phyloP scores from a whole-genome alignment of 805 yeast species.

The Sungouiozyma ichnusensis region DNA sequence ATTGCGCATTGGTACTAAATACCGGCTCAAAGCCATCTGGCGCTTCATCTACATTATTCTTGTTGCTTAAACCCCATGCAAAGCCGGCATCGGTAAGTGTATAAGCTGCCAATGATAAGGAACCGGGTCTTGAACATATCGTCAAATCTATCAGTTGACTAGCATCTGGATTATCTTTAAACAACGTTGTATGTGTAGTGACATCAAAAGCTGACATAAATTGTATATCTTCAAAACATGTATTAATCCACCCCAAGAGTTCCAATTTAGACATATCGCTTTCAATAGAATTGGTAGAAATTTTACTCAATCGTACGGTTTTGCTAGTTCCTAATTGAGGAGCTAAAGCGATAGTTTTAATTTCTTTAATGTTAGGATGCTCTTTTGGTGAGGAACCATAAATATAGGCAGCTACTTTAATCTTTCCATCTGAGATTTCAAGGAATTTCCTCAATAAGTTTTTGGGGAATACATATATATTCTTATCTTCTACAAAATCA shows the following conservation, averaged over 20 bases:
- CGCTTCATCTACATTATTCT: conserved; percentile 40
- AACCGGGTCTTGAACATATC: conserved; percentile 73
- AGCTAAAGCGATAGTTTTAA: conserved; percentile 60
- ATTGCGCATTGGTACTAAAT: conserved; percentile 54
- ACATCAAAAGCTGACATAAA: conserved; percentile 63
- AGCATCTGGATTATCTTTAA: conserved; percentile 27
- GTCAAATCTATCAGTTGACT: conserved; percentile 43
- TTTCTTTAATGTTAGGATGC: conserved; percentile 64
- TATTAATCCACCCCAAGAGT: conserved; percentile 90
- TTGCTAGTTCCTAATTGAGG: conserved; percentile 79
- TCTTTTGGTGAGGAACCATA: conserved; percentile 75
- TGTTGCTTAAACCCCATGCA: conserved; percentile 65
- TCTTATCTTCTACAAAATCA: conserved; percentile 45
- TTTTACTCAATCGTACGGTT: conserved; percentile 48
- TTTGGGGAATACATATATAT: conserved; percentile 72
- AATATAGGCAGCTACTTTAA: conserved; percentile 72
- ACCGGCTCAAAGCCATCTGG: conserved; percentile 59
- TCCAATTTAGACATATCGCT: conserved; percentile 36
- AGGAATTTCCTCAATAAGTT: conserved; percentile 69
- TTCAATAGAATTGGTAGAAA: conserved; percentile 8
- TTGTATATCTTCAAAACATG: conserved; percentile 58
- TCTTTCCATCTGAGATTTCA: conserved; percentile 67
- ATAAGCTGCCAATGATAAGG: conserved; percentile 64
- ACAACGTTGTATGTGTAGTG: conserved; percentile 39
- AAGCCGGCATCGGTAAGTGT: conserved; percentile 53